Conservation (phyloP, 1,284 basidiomycete genomes). For the Pholiota adiposa region DNA sequence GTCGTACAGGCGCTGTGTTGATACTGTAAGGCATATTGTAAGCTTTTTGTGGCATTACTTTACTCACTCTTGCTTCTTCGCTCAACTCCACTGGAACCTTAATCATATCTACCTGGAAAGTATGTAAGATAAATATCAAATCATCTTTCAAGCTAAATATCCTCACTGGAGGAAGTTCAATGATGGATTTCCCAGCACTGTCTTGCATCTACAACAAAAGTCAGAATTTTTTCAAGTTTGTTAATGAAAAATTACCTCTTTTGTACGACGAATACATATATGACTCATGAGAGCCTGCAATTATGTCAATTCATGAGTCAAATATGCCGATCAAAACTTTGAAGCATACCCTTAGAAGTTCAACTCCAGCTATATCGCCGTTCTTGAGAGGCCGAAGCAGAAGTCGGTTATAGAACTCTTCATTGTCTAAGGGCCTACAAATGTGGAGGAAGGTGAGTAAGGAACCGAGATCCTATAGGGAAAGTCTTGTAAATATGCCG, state of each 20-base stretch:
- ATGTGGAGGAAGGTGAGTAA: slow-evolving; percentile 81
- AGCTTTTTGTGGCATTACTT: not conserved
- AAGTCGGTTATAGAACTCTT: slow-evolving; percentile 80
- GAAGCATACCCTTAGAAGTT: slow-evolving; percentile 66
- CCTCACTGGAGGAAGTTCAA: slow-evolving; percentile 76
- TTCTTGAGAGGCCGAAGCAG: slow-evolving; percentile 74
- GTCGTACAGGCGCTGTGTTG: slow-evolving; percentile 69
- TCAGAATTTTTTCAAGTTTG: no score
- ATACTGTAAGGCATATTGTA: not conserved
- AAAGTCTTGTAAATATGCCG: not conserved
- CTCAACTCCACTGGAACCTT: slow-evolving; percentile 72
- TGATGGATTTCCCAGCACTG: slow-evolving; percentile 67
- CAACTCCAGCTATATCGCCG: slow-evolving; percentile 66
- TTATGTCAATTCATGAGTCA: slow-evolving; percentile 5
- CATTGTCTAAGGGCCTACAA: slow-evolving; percentile 81
- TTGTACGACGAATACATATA: slow-evolving; percentile 83
- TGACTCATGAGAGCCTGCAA: slow-evolving; percentile 81
- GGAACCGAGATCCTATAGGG: slow-evolving; percentile 80
- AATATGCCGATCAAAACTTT: not conserved
- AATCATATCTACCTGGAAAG: slow-evolving; percentile 68
- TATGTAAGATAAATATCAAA: not conserved
- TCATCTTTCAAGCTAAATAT: not conserved
- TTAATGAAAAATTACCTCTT: no score
- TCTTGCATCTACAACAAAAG: slow-evolving; percentile 88
- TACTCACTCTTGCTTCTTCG: slow-evolving; percentile 67